A percentile compares a stretch with the other conserved stretches of the same genome.
phyloP scores from a whole-genome alignment of 2,329 filamentous ascomycete species.

The Amesomyces nigricolor region DNA sequence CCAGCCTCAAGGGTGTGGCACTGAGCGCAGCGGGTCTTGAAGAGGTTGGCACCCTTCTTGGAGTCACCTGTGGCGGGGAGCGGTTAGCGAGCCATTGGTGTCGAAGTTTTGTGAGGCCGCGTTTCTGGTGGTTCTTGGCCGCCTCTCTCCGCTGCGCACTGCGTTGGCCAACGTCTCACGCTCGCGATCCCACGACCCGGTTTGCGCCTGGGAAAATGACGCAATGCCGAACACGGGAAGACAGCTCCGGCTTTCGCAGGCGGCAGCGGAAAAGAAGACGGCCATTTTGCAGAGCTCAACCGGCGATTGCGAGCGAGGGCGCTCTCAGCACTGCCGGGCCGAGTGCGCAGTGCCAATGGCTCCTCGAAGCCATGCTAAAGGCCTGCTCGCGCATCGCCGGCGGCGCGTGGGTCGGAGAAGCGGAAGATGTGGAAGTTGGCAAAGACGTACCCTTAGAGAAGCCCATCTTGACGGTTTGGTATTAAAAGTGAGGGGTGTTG shows the following conservation, averaged over 20 bases:
- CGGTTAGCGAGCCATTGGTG: constrained; percentile 14
- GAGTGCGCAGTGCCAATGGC: constrained; percentile 23
- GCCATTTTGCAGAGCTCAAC: background rate
- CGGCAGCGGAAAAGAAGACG: background rate
- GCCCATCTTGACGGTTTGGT: constrained; percentile 33
- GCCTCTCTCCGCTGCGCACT: background rate
- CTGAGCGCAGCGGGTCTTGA: constrained; percentile 98
- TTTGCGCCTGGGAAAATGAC: constrained; percentile 18
- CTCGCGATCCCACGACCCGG: background rate
- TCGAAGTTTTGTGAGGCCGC: background rate
- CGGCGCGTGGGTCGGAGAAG: constrained; percentile 3
- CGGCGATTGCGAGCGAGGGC: background rate
- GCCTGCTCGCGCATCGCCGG: background rate
- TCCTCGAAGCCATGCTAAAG: constrained; percentile 4
- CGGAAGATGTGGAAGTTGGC: background rate
- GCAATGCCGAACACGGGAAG: constrained; percentile 5
- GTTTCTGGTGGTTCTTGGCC: background rate
- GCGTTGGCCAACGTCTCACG: background rate
- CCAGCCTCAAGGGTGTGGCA: constrained; percentile 93
- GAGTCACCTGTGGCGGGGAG: constrained; percentile 62
- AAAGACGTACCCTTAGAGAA: constrained; percentile 36
- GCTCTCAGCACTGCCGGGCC: background rate
- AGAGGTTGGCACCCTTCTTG: constrained; percentile 97
- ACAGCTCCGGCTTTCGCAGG: background rate
- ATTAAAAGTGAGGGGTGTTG: constrained; percentile 7